Conservation (phyloP, 257 asterid genomes). For the Solanum gandarillasii region DNA sequence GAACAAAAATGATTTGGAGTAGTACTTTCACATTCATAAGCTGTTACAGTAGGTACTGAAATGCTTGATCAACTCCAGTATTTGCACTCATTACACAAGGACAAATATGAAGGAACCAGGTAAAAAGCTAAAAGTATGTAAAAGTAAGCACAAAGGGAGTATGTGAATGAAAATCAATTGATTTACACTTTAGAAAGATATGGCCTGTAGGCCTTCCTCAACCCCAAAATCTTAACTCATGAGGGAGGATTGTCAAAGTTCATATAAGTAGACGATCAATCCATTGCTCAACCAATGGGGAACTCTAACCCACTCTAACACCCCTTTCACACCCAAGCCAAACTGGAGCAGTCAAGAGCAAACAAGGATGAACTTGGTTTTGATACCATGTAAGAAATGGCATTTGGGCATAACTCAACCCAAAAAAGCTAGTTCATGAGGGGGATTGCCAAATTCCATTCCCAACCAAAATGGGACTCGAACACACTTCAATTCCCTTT, state of each 20-base stretch:
- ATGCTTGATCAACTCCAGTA: neutral
- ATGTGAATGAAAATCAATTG: neutral
- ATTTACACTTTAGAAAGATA: neutral
- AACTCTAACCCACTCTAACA: neutral
- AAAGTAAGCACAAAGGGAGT: neutral
- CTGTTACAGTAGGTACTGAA: neutral
- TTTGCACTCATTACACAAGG: neutral
- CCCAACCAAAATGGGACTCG: neutral
- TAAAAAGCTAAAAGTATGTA: neutral
- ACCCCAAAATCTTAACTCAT: neutral
- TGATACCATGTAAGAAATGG: neutral
- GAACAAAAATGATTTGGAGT: neutral
- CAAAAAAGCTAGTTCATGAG: neutral
- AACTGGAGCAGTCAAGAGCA: neutral
- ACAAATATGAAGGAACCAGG: neutral
- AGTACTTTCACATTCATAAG: neutral
- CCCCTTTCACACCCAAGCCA: neutral
- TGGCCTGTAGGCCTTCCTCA: neutral
- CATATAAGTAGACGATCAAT: neutral
- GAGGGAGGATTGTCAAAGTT: neutral
- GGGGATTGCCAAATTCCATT: neutral
- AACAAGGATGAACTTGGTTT: neutral
- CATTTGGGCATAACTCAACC: neutral
- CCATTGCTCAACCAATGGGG: neutral
- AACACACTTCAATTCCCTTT: neutral